A percentile compares a stretch with the other conserved stretches of the same genome.
Evolutionary conservation across 805 yeast genomes (phyloP).

Genomic region (Hanseniaspora valbyensis): DNA sequence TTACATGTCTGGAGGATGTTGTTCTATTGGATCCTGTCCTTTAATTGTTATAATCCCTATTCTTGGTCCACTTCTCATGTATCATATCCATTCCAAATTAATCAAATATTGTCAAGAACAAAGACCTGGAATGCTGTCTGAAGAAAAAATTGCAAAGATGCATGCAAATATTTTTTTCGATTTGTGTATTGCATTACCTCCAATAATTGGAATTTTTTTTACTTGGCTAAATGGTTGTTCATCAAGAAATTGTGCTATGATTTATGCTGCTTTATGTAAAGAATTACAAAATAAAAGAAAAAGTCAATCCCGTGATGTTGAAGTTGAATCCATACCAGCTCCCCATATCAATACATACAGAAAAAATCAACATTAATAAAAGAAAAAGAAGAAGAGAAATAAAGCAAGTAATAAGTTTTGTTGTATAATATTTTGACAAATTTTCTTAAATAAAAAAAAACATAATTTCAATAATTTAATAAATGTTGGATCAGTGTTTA

Average conservation of each 20-base stretch:
- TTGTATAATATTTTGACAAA: too few species aligned
- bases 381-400: too few species aligned
- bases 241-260: slow-evolving; percentile 75
- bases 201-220: slow-evolving; percentile 65
- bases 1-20: slow-evolving; percentile 50
- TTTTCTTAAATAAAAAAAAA: too few species aligned
- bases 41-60: slow-evolving; percentile 61
- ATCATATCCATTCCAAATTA: slow-evolving; percentile 60
- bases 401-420: too few species aligned
- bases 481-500: too few species aligned
- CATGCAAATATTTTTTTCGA: slow-evolving; percentile 68
- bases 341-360: background rate
- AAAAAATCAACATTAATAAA: slow-evolving; percentile 3
- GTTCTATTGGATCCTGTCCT: slow-evolving; percentile 69
- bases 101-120: slow-evolving; percentile 28
- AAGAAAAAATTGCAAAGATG: slow-evolving; percentile 51
- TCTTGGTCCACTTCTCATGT: slow-evolving; percentile 78
- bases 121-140: slow-evolving; percentile 38
- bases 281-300: slow-evolving; percentile 5
- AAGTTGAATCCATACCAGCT: background rate
- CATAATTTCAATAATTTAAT: too few species aligned
- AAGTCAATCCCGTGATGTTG: background rate
- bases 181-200: slow-evolving; percentile 63
- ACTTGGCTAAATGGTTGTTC: slow-evolving; percentile 79
- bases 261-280: slow-evolving; percentile 36